These are phyloP conservation scores for Zoysia matrella DNA, from an alignment of 202 grass and related monocot genomes.

Conservation along the genomic window DNA sequence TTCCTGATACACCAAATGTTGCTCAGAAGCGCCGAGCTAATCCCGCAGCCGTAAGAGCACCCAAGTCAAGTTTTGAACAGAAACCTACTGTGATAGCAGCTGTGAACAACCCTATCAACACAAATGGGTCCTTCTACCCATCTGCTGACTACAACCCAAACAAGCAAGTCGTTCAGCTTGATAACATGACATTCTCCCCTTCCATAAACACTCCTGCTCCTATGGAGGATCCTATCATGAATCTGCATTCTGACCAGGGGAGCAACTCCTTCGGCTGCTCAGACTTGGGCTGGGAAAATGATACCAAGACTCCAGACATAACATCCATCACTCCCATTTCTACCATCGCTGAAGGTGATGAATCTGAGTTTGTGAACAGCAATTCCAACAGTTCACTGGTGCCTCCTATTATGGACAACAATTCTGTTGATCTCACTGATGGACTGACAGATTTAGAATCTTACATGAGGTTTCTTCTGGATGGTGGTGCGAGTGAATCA, in stretches of 20 bases:
- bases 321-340: constrained; percentile 60
- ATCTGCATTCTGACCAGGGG: constrained; percentile 81
- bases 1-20: constrained; percentile 55
- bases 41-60: constrained; percentile 32
- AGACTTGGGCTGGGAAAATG: constrained; percentile 64
- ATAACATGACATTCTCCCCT: constrained; percentile 38
- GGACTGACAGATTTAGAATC: constrained; percentile 63
- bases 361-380: constrained; percentile 30
- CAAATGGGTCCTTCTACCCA: constrained; percentile 43
- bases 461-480: constrained; percentile 65
- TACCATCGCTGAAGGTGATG: constrained; percentile 44
- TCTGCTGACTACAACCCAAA: constrained; percentile 47
- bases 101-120: constrained; percentile 40
- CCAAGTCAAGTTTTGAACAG: constrained; percentile 47
- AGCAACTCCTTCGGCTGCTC: constrained; percentile 77
- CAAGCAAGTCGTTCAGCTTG: constrained; percentile 44
- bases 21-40: constrained; percentile 42
- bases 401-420: constrained; percentile 42
- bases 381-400: constrained; percentile 25
- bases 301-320: constrained; percentile 72
- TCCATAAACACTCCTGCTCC: constrained; percentile 38
- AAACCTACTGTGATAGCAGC: constrained; percentile 45
- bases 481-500: constrained; percentile 49
- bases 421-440: constrained; percentile 43
- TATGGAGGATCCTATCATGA: constrained; percentile 42